Evolutionary conservation across 1,284 basidiomycete genomes (phyloP).

Genomic region (Irpex sp.): DNA sequence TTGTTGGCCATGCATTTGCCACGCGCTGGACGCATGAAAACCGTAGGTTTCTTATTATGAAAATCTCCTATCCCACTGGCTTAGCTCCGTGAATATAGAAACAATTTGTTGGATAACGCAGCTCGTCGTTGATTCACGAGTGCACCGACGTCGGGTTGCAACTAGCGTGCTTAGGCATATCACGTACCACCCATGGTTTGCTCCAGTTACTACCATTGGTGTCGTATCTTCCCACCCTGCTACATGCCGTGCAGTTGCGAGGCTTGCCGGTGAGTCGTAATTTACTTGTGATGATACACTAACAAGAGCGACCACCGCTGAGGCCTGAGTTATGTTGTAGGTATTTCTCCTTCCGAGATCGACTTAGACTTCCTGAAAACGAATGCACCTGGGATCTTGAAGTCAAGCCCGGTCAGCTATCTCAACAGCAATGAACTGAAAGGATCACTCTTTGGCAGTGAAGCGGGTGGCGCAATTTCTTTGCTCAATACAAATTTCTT

Average conservation of each 20-base stretch:
- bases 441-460: conserved; percentile 13
- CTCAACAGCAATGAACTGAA: conserved; percentile 10
- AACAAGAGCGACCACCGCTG: background rate
- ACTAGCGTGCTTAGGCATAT: conserved; percentile 20
- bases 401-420: conserved; percentile 13
- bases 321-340: background rate
- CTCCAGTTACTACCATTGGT: conserved; percentile 17
- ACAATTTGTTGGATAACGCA: conserved; percentile 26
- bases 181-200: conserved; percentile 16
- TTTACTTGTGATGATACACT: background rate
- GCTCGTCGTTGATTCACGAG: conserved; percentile 21
- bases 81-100: conserved; percentile 6
- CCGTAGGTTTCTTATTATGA: conserved; percentile 8
- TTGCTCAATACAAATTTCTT: background rate
- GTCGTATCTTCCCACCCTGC: conserved; percentile 26
- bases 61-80: background rate
- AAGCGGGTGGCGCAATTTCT: conserved; percentile 3
- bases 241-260: conserved; percentile 21
- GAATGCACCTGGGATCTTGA: conserved; percentile 14
- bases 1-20: conserved; percentile 26
- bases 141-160: conserved; percentile 22
- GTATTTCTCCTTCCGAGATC: background rate
- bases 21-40: conserved; percentile 19
- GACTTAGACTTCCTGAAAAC: conserved; percentile 18
- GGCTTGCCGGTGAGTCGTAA: conserved; percentile 15